phyloP scores from a whole-genome alignment of 2,329 filamentous ascomycete species.

The Curvularia eragrostidis region DNA sequence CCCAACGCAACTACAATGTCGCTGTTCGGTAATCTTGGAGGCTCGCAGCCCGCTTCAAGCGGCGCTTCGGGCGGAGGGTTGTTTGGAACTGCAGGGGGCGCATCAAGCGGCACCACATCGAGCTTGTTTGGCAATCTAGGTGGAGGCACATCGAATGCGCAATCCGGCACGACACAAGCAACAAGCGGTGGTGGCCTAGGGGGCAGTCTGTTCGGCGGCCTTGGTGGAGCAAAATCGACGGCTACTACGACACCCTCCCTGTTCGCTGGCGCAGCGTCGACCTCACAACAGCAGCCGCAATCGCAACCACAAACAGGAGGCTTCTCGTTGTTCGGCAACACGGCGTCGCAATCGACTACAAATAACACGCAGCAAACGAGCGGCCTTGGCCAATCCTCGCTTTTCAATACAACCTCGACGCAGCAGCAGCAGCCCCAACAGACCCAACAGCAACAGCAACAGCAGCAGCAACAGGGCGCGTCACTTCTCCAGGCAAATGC shows the following conservation, averaged over 20 bases:
- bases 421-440: conserved; percentile 42
- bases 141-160: conserved; percentile 33
- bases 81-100: conserved; percentile 36
- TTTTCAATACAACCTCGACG: conserved; percentile 34
- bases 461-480: conserved; percentile 39
- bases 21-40: conserved; percentile 43
- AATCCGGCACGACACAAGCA: conserved; percentile 36
- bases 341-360: conserved; percentile 38
- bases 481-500: conserved; percentile 44
- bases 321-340: conserved; percentile 33
- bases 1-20: conserved; percentile 40
- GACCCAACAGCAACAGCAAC: conserved; percentile 18
- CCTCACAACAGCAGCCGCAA: conserved; percentile 37
- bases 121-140: conserved; percentile 42
- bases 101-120: conserved; percentile 33
- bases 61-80: conserved; percentile 30
- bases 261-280: conserved; percentile 31
- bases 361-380: conserved; percentile 41
- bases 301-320: conserved; percentile 33
- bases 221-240: conserved; percentile 48
- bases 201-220: conserved; percentile 43
- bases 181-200: conserved; percentile 38
- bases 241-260: conserved; percentile 35
- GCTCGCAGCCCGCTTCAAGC: conserved; percentile 39
- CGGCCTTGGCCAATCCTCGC: conserved; percentile 34